A percentile compares a stretch with the other conserved stretches of the same genome.
These are phyloP conservation scores for Aspergillus cristatus DNA, from an alignment of 495 filamentous ascomycete species.

Conservation along the genomic window DNA sequence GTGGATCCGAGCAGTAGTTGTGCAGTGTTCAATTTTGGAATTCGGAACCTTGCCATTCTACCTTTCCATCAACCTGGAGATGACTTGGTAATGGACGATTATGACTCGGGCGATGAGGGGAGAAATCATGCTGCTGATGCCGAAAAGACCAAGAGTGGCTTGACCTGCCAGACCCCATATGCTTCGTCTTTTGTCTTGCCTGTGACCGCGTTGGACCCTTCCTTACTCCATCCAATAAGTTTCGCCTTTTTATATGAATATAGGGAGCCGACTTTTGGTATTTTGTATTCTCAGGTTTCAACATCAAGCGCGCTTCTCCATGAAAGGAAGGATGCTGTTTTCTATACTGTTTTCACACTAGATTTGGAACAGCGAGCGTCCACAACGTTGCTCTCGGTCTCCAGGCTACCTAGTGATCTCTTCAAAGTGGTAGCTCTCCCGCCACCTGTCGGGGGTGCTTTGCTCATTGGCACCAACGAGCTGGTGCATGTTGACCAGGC, in stretches of 20 bases:
- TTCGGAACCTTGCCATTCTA: slow-evolving; percentile 80
- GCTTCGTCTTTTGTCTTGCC: slow-evolving; percentile 84
- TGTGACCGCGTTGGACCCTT: slow-evolving; percentile 76
- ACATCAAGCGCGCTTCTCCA: slow-evolving; percentile 63
- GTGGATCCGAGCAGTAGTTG: slow-evolving; percentile 90
- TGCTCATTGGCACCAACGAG: slow-evolving; percentile 82
- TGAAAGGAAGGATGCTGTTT: slow-evolving; percentile 74
- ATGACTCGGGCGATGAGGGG: slow-evolving; percentile 65
- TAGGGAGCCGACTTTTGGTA: slow-evolving; percentile 92
- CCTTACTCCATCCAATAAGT: slow-evolving; percentile 77
- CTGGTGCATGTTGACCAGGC: slow-evolving; percentile 94
- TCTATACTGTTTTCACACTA: slow-evolving; percentile 89
- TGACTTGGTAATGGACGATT: slow-evolving; percentile 85
- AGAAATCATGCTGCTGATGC: slow-evolving; percentile 13
- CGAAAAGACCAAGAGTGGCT: slow-evolving; percentile 41
- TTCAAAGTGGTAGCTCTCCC: slow-evolving; percentile 78
- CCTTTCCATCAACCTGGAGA: slow-evolving; percentile 80
- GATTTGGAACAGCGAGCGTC: slow-evolving; percentile 91
- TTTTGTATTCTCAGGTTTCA: slow-evolving; percentile 65
- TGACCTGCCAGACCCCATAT: slow-evolving; percentile 64
- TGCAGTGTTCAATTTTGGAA: slow-evolving; percentile 85
- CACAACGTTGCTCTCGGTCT: slow-evolving; percentile 81
- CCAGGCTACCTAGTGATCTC: slow-evolving; percentile 78
- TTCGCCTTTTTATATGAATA: slow-evolving; percentile 94
- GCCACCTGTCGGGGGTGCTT: slow-evolving; percentile 74